Percentiles rank a stretch among this genome's conserved stretches.
Evolutionary conservation across 169 alveolate species (phyloP).

Genomic region (Cryptosporidium andersoni): DNA sequence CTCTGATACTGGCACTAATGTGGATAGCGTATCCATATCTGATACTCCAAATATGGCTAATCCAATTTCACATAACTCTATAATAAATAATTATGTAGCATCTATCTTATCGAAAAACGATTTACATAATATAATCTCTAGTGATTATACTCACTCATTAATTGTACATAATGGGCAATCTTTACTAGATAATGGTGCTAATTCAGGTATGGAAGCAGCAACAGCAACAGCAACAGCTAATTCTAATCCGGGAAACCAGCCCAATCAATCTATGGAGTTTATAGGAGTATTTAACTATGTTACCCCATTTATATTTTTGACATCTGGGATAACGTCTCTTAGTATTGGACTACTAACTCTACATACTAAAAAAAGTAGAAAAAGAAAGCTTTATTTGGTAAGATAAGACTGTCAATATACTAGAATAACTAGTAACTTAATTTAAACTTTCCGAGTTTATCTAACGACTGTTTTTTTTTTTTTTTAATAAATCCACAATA

Average conservation of each 20-base stretch:
- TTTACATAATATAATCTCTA: neutral
- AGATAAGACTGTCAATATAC: neutral
- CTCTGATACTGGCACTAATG: too few relatives aligned
- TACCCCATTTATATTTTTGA: conserved; percentile 18
- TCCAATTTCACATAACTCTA: neutral
- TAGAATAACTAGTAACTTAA: neutral
- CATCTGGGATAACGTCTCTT: conserved; percentile 9
- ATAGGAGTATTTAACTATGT: conserved; percentile 2
- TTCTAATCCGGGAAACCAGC: too few relatives aligned
- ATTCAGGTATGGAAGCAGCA: too few relatives aligned
- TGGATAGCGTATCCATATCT: too few relatives aligned
- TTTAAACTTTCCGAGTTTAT: neutral
- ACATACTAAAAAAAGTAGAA: conserved; percentile 21
- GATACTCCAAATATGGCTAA: too few relatives aligned
- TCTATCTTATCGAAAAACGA: neutral
- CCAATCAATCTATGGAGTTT: too few relatives aligned
- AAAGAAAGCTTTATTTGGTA: conserved; percentile 47
- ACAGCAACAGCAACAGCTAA: too few relatives aligned
- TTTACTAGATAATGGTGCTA: too few relatives aligned
- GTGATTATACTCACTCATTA: neutral
- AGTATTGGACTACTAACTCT: conserved; percentile 40
- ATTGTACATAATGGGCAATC: too few relatives aligned
- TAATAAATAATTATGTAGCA: neutral
- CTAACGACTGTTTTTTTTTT: neutral
- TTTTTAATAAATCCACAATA: neutral